phyloP scores from a whole-genome alignment of 1,284 basidiomycete genomes.

The Ganoderma boninense region DNA sequence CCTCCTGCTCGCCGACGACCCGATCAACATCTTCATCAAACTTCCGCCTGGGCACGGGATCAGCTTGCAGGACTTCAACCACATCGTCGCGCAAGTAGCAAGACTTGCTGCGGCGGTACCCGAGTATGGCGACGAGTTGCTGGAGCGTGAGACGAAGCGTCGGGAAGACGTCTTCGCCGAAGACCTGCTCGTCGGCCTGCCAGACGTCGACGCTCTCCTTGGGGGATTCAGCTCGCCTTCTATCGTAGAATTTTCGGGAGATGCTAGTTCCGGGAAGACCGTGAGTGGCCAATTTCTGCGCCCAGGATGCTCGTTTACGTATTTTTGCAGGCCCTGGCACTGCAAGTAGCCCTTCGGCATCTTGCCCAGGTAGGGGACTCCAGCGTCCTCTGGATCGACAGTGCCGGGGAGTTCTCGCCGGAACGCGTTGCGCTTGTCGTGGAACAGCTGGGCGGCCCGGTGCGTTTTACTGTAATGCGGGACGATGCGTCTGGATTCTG shows the following conservation, averaged over 20 bases:
- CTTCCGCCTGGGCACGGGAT: slow-evolving; percentile 57
- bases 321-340: slow-evolving; percentile 57
- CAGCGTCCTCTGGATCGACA: slow-evolving; percentile 74
- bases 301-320: neutral
- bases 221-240: slow-evolving; percentile 53
- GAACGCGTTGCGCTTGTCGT: slow-evolving; percentile 55
- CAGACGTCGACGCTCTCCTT: slow-evolving; percentile 58
- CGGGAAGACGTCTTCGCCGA: slow-evolving; percentile 38
- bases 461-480: slow-evolving; percentile 28
- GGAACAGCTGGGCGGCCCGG: slow-evolving; percentile 45
- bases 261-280: slow-evolving; percentile 68
- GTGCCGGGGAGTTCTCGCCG: slow-evolving; percentile 68
- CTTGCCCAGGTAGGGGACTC: slow-evolving; percentile 49
- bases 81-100: slow-evolving; percentile 49
- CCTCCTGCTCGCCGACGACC: slow-evolving; percentile 58
- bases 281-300: slow-evolving; percentile 48
- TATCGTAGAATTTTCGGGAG: slow-evolving; percentile 73
- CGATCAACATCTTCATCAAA: slow-evolving; percentile 55
- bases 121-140: slow-evolving; percentile 48
- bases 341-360: slow-evolving; percentile 64
- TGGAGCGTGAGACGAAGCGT: slow-evolving; percentile 37
- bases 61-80: slow-evolving; percentile 54
- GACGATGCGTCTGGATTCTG: too few species aligned
- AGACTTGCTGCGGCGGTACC: slow-evolving; percentile 52
- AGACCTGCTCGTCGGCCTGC: slow-evolving; percentile 49